These are phyloP conservation scores for Sporothrix mexicana DNA, from an alignment of 2,329 filamentous ascomycete species.

Conservation along the genomic window DNA sequence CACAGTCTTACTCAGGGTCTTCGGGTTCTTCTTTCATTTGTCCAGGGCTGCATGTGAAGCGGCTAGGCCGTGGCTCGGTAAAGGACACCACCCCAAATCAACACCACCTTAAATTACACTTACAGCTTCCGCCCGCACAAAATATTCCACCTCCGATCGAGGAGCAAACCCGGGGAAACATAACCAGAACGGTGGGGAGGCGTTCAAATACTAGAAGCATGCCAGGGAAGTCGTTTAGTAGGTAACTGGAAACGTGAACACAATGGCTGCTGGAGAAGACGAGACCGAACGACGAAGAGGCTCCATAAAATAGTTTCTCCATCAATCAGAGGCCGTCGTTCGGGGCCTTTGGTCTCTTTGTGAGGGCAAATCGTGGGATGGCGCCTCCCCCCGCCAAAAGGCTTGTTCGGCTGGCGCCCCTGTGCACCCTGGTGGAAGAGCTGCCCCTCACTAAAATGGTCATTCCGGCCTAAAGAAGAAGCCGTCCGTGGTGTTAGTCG, in stretches of 20 bases:
- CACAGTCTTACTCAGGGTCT: neutral
- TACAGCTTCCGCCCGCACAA: neutral
- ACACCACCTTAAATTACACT: neutral
- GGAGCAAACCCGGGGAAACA: constrained; percentile 14
- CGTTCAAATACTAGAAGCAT: neutral
- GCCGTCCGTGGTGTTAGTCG: constrained; percentile 24
- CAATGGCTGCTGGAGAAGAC: neutral
- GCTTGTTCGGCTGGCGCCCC: constrained; percentile 8
- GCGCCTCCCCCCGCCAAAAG: constrained; percentile 20
- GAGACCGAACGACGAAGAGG: neutral
- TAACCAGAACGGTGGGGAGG: neutral
- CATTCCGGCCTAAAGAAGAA: constrained; percentile 17
- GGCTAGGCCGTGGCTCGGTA: neutral
- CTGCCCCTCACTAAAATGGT: constrained; percentile 10
- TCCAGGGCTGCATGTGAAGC: constrained; percentile 3
- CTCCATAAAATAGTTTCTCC: constrained; percentile 31
- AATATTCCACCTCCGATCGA: constrained; percentile 23
- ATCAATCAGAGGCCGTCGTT: constrained; percentile 30
- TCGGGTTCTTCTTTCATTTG: neutral
- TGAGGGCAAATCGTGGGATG: neutral
- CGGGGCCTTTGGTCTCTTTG: neutral
- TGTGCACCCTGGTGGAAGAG: neutral
- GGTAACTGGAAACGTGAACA: neutral
- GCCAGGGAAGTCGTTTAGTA: neutral
- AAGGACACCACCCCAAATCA: neutral